Base-by-base conservation (phyloP, 2,329 filamentous ascomycete species). In the Colletotrichum tanaceti region DNA sequence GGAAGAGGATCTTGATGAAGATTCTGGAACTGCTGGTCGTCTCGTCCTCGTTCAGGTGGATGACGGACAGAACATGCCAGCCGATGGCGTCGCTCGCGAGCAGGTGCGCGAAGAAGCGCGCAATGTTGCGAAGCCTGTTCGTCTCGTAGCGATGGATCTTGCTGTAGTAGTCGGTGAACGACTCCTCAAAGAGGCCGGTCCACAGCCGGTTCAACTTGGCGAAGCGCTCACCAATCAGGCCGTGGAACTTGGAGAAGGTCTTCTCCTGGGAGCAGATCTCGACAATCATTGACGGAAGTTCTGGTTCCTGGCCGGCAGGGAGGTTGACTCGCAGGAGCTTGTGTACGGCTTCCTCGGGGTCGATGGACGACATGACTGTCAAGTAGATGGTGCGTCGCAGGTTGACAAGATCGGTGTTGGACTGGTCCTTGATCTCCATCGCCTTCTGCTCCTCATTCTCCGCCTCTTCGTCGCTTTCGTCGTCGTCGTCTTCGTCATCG, bases 141-240 rank as follows among this genome's bases (percentile, higher is more conserved):
- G 95, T 98, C 78, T 98, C 96, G 78, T 97, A 97, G 18, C 96
- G 92, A 80, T 99, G 96, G 70, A 98, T 98, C 0, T 94, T 98
- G 71, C 97, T 93, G 84, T 98, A 99, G 81, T 98, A 98, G 74
- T 94, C 94, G 70, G 87, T 87, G 78, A 99, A 99, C 24, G 91
- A 88, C 72, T 93, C 89, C 79, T 98, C 94, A 72, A 98, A 98
- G 6, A 98, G 86, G 71, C 97, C 93, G 35, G 90, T 92, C 96
- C 96, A 99, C 58, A 98, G 86, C 24, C 96, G 89, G 80, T 98
- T 98, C 75, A 99, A 89, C 81, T 97, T 98, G 75, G 94, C 93
- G 80, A 99, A 97, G 28, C 95, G 89, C 81, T 99, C 96, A 39
- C 93, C 96, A 64, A 98, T 94, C 72, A 97, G 83, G 14, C 96